A percentile compares a stretch with the other conserved stretches of the same genome.
phyloP scores from a whole-genome alignment of 495 filamentous ascomycete species.

The Lasiosphaeria miniovina region DNA sequence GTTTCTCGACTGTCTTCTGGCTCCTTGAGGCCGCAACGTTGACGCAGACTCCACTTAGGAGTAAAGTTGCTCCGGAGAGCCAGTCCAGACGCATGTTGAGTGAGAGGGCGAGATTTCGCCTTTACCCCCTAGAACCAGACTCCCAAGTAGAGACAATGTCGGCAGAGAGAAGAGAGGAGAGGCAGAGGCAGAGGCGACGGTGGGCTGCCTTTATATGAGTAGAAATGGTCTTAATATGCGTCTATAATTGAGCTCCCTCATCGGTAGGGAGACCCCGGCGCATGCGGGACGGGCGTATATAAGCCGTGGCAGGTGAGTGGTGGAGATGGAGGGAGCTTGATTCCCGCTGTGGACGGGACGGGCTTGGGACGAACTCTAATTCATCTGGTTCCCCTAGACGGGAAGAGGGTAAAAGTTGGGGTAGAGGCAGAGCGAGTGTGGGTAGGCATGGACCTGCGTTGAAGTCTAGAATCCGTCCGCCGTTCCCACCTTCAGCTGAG shows the following conservation, averaged over 20 bases:
- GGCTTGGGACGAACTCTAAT: constrained; percentile 10
- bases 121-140: too few species aligned
- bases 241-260: background rate
- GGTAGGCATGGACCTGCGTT: background rate
- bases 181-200: background rate
- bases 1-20: too few species aligned
- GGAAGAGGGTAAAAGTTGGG: background rate
- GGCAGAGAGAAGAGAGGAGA: background rate
- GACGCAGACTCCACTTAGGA: constrained; percentile 7
- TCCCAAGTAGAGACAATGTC: background rate
- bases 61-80: background rate
- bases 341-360: background rate
- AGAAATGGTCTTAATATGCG: background rate
- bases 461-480: background rate
- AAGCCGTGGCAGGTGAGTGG: background rate
- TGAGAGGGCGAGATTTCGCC: background rate
- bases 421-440: background rate
- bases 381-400: background rate
- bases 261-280: background rate
- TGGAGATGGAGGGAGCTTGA: background rate
- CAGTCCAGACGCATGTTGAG: constrained; percentile 5
- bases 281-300: background rate
- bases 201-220: background rate
- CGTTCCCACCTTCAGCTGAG: background rate
- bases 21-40: background rate